Conservation (phyloP, 208 protist genomes). For the Endotrypanum monterogeii region DNA sequence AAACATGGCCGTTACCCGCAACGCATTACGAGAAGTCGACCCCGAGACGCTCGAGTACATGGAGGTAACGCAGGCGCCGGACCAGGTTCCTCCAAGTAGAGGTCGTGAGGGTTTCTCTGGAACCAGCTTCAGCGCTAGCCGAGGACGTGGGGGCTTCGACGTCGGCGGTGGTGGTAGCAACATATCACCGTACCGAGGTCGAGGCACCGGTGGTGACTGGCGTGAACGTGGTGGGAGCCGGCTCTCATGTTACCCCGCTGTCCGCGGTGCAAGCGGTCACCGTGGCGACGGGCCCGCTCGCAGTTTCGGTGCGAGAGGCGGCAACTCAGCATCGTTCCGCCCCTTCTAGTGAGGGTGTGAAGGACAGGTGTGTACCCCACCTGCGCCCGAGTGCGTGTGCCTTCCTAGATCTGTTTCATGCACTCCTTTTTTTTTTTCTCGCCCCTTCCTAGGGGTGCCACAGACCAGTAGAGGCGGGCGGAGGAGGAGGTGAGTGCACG, state of each 20-base stretch:
- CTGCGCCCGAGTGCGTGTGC: background rate
- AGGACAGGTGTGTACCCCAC: background rate
- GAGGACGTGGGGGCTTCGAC: constrained; percentile 4
- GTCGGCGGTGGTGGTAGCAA: background rate
- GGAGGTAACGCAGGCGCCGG: constrained; percentile 45
- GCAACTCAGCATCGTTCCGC: background rate
- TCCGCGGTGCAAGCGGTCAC: background rate
- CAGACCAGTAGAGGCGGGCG: too few species aligned
- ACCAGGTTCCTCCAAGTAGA: constrained; percentile 4
- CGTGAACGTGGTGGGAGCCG: background rate
- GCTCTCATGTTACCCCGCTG: background rate
- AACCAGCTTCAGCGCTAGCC: background rate
- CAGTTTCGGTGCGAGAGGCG: background rate
- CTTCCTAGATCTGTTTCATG: too few species aligned
- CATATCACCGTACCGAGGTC: constrained; percentile 11
- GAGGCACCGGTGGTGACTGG: constrained; percentile 6
- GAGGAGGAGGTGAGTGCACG: too few species aligned
- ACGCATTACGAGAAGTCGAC: constrained; percentile 80
- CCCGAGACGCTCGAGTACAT: constrained; percentile 56
- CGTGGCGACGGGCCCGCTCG: background rate
- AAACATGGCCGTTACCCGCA: constrained; percentile 58
- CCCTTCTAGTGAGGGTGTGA: background rate
- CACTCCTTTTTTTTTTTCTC: background rate
- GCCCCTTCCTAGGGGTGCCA: background rate
- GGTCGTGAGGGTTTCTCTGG: background rate